A percentile compares a stretch with the other conserved stretches of the same genome.
Evolutionary conservation across 2,329 filamentous ascomycete genomes (phyloP).

Genomic region (Hortaea sp.): DNA sequence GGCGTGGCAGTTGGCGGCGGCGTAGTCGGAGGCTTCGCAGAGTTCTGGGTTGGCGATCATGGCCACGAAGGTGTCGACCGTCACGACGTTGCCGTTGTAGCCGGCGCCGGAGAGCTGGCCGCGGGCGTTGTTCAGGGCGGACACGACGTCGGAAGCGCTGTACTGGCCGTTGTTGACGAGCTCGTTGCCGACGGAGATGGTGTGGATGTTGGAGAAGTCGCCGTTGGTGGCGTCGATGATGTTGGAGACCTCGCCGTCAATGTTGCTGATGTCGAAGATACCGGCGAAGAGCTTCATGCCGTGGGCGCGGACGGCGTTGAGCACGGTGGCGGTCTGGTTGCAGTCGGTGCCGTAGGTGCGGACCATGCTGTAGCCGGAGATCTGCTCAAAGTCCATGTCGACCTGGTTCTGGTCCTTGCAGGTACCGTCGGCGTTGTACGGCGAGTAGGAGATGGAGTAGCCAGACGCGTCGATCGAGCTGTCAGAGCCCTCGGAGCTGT

Average conservation of each 20-base stretch:
- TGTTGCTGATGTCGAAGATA: slow-evolving; percentile 53
- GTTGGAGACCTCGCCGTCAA: slow-evolving; percentile 47
- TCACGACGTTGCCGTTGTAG: slow-evolving; percentile 64
- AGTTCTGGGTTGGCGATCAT: slow-evolving; percentile 62
- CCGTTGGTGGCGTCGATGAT: slow-evolving; percentile 51
- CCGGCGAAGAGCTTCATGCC: slow-evolving; percentile 65
- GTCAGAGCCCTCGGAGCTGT: background rate
- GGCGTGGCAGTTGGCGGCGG: slow-evolving; percentile 70
- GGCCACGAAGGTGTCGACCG: slow-evolving; percentile 68
- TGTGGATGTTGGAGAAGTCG: slow-evolving; percentile 60
- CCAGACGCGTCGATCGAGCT: background rate
- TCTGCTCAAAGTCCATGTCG: slow-evolving; percentile 50
- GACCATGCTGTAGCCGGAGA: slow-evolving; percentile 52
- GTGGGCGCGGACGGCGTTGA: slow-evolving; percentile 53
- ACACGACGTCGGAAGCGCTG: slow-evolving; percentile 43
- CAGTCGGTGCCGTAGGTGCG: slow-evolving; percentile 77
- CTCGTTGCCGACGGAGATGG: slow-evolving; percentile 73
- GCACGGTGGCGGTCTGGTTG: slow-evolving; percentile 55
- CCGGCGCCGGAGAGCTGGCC: slow-evolving; percentile 49
- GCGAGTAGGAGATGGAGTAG: slow-evolving; percentile 48
- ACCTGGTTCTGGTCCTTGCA: slow-evolving; percentile 62
- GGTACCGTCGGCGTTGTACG: slow-evolving; percentile 44
- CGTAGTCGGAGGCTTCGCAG: slow-evolving; percentile 66
- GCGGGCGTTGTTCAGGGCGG: slow-evolving; percentile 50
- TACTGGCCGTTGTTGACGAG: slow-evolving; percentile 56